Evolutionary conservation across 2,329 filamentous ascomycete genomes (phyloP), one percentile per base, ranked within the genome.

Genomic region (Fusarium chlamydosporum): DNA sequence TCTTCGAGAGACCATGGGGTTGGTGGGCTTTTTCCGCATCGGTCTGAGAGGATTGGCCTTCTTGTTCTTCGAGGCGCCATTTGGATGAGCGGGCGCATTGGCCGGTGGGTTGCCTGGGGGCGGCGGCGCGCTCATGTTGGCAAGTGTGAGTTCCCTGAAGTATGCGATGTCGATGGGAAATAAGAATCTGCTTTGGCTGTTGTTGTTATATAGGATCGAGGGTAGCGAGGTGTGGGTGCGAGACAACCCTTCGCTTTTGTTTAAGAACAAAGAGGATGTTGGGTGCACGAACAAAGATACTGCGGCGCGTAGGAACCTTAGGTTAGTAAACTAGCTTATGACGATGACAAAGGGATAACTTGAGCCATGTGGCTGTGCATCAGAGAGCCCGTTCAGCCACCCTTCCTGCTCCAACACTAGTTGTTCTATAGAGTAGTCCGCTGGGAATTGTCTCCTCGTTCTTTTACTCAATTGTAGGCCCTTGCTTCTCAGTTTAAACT

Each of bases 1-100:
- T 53, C 71, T 79, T 67, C 84, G 87, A 74, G 90, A 88, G 52
- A 91, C 88, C 20, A 92, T 81, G 31, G 91, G 91, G 72, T 92
- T 89, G 57, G 83, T 80, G 60, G 81, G 79, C 50, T 75, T 78
- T 56, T 76, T 80, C 34, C 82, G 79, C 70, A 82, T 78, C 31
- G 80, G 79, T 35, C 80, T 78, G 41, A 81, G 64, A 18, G 79
- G 79, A 61, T 80, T 80, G 27, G 75, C 69, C 62, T 77, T 80
- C 42, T 71, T 72, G 40, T 40, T 69, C 58, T 72, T 70, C 18
- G 77, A 70, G 48, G 71, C 61, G 56, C 78, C 79, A 72, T 79
- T 80, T 35, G 75, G 74, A 42, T 71, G 70, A 41, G 77, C 76
- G 29, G 80, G 71, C 18, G 80, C 78, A 42, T 56, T 71, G 27